Evolutionary conservation across 2,329 filamentous ascomycete species (phyloP).

Genomic region (Curvularia sp.): DNA sequence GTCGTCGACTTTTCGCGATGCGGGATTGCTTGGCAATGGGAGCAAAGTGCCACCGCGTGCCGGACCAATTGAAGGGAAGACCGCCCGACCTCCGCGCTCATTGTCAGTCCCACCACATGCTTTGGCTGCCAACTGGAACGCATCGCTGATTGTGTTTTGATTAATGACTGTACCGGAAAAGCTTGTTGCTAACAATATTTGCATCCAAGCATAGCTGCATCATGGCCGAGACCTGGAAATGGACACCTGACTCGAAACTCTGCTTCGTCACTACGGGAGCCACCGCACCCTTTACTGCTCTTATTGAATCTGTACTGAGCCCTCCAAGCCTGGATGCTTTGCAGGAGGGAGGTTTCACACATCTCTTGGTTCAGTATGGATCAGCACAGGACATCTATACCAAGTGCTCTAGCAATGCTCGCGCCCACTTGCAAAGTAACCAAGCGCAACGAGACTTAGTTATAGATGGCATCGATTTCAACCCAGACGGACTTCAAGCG

Average conservation of each 20-base stretch:
- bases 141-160: neutral
- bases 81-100: slow-evolving; percentile 34
- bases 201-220: neutral
- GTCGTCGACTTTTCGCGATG: slow-evolving; percentile 45
- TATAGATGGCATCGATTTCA: slow-evolving; percentile 72
- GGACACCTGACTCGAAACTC: slow-evolving; percentile 48
- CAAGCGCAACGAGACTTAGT: slow-evolving; percentile 25
- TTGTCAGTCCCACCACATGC: slow-evolving; percentile 6
- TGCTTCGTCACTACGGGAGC: slow-evolving; percentile 94
- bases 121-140: neutral
- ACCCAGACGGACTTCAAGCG: slow-evolving; percentile 63
- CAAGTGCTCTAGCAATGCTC: slow-evolving; percentile 24
- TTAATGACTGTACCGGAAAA: neutral
- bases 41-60: slow-evolving; percentile 33
- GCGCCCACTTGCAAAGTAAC: slow-evolving; percentile 18
- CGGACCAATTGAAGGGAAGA: slow-evolving; percentile 28
- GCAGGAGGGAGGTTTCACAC: slow-evolving; percentile 66
- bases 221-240: slow-evolving; percentile 33
- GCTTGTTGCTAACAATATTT: neutral
- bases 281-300: slow-evolving; percentile 79
- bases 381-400: slow-evolving; percentile 65
- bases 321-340: slow-evolving; percentile 70
- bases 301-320: slow-evolving; percentile 72
- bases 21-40: slow-evolving; percentile 34
- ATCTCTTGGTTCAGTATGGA: slow-evolving; percentile 83